These are phyloP conservation scores for Eragrostis curvula DNA, from an alignment of 176 grass and related monocot species.

Conservation along the genomic window DNA sequence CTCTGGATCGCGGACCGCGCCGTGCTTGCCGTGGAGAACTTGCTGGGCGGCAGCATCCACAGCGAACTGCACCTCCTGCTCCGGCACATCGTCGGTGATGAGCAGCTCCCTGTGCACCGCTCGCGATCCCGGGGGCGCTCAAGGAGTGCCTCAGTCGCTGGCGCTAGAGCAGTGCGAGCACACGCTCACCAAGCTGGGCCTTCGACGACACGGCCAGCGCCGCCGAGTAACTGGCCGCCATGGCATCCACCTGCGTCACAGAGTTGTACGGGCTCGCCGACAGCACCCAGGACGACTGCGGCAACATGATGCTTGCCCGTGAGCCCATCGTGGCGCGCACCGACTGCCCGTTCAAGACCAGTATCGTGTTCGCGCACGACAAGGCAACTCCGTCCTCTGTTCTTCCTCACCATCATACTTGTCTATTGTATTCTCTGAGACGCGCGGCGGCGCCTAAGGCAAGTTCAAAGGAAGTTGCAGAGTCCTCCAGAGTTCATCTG, in stretches of 20 bases:
- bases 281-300: conserved; percentile 84
- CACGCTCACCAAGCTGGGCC: conserved; percentile 82
- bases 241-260: conserved; percentile 80
- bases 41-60: conserved; percentile 95
- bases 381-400: conserved; percentile 83
- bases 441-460: too few relatives aligned
- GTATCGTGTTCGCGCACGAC: conserved; percentile 94
- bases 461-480: too few relatives aligned
- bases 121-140: conserved; percentile 82
- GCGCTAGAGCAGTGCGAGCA: conserved; percentile 95
- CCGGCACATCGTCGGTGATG: conserved; percentile 95
- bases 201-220: conserved; percentile 93
- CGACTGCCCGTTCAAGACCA: conserved; percentile 91
- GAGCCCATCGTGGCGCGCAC: conserved; percentile 94
- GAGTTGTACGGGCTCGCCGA: conserved; percentile 83
- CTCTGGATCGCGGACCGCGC: conserved; percentile 96
- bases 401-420: too few relatives aligned
- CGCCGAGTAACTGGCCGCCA: conserved; percentile 78
- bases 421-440: too few relatives aligned
- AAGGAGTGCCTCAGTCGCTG: conserved; percentile 87
- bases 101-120: conserved; percentile 91
- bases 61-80: conserved; percentile 97
- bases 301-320: conserved; percentile 76
- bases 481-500: too few relatives aligned
- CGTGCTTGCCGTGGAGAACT: conserved; percentile 91